Base-by-base conservation (phyloP, 768 basidiomycete species). In the Tephrocybe sp. region DNA sequence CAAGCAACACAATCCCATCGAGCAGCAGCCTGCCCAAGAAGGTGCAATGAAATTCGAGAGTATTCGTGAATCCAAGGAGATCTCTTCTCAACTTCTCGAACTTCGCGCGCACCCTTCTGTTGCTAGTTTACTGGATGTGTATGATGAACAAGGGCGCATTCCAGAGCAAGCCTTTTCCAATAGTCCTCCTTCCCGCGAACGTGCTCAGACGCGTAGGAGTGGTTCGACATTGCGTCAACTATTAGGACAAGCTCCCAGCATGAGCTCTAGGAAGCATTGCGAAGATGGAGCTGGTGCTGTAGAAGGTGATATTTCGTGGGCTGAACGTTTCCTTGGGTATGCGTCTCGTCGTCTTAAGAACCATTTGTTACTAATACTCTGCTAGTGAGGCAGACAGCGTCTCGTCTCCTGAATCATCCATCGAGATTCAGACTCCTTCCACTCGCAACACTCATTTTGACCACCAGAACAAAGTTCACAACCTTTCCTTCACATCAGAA, bases 221-320 rank as follows among this genome's bases (percentile, higher is more conserved):
- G 85, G 85, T 1, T 89, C 88, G 5, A 90, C 89, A 9, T 66
- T 92, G 51, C 80, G 87, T 4, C 83, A 89, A 60, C 68, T 92
- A 2, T 72, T 92, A 26, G 87, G 88, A 2, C 76, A 76, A 46
- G 73, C 83, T 0, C 60, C 66, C 1, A 68, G 68, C 50, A 44
- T 65, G 16, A 65, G 54, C 30, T 67, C 68, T 8, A 51, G 60
- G 19, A 48, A 55, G 20, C 56, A 51, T 13, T 26, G 26, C 26
- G 26, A 26, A 26, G 19, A 56, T 17, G 65, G 63, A 49, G 61
- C 65, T n/a, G 73, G 72, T 55, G 67, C 61, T 0, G 54, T 62
- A 6, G 86, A 89, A 63, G 83, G 87, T 6, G 88, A 91, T 57
- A 89, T 92, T 48, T 90, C 88, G 2, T 92, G 89, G 89, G 89